These are phyloP conservation scores for Plectosphaerella plurivora DNA, from an alignment of 2,329 filamentous ascomycete genomes.

Conservation along the genomic window DNA sequence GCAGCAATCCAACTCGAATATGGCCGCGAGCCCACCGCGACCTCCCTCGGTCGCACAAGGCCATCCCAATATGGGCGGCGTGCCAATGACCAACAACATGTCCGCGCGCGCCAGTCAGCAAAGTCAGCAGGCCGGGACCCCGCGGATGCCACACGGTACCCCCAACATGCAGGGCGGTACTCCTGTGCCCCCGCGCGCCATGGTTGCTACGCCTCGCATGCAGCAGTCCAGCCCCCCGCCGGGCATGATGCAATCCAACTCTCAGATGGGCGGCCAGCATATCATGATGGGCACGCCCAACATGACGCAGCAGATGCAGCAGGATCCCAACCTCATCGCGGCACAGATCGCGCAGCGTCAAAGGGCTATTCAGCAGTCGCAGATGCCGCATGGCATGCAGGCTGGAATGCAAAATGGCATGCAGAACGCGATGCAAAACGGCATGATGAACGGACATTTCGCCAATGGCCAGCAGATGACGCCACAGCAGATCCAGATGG, in stretches of 20 bases:
- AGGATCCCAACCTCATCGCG: slow-evolving; percentile 33
- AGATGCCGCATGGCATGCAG: slow-evolving; percentile 28
- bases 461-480: slow-evolving; percentile 28
- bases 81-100: slow-evolving; percentile 59
- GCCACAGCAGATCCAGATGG: slow-evolving; percentile 12
- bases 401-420: slow-evolving; percentile 22
- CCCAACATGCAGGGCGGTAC: slow-evolving; percentile 58
- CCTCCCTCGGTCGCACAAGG: slow-evolving; percentile 63
- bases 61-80: slow-evolving; percentile 43
- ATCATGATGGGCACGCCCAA: slow-evolving; percentile 41
- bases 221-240: slow-evolving; percentile 58
- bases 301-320: slow-evolving; percentile 29
- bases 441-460: slow-evolving; percentile 29
- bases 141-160: slow-evolving; percentile 56
- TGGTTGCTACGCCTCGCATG: slow-evolving; percentile 57
- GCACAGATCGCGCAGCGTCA: slow-evolving; percentile 45
- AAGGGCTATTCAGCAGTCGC: slow-evolving; percentile 38
- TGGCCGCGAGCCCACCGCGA: slow-evolving; percentile 63
- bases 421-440: slow-evolving; percentile 27
- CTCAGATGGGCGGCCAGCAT: slow-evolving; percentile 43
- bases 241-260: slow-evolving; percentile 52
- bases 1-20: slow-evolving; percentile 62
- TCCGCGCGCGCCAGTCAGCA: slow-evolving; percentile 62
- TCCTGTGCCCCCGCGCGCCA: slow-evolving; percentile 48
- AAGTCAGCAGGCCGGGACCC: slow-evolving; percentile 60